Percentiles rank a stretch among this genome's conserved stretches.
phyloP scores from a whole-genome alignment of 345 rosid species.

The Brassica juncea region DNA sequence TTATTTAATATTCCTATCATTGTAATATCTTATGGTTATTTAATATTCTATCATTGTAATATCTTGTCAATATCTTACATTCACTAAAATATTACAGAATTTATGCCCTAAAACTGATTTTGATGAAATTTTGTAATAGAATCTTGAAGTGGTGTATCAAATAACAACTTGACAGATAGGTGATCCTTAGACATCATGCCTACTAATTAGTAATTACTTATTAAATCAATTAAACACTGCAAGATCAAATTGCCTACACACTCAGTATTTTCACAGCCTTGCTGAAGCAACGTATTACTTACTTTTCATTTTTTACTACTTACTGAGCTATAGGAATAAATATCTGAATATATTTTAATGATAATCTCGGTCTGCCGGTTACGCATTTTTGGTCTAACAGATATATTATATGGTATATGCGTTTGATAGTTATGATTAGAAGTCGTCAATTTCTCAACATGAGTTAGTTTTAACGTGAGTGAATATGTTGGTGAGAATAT shows the following conservation, averaged over 20 bases:
- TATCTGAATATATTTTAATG: too few species aligned
- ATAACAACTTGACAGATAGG: slow-evolving; percentile 31
- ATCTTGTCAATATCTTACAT: slow-evolving; percentile 13
- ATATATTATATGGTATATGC: not conserved
- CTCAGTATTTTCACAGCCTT: not conserved
- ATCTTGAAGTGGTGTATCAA: slow-evolving; percentile 18
- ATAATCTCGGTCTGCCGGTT: too few species aligned
- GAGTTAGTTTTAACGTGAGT: not conserved
- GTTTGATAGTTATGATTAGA: not conserved
- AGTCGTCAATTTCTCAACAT: too few species aligned
- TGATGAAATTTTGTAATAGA: slow-evolving; percentile 21
- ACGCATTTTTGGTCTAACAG: not conserved
- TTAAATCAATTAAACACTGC: not conserved
- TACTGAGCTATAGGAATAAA: not conserved
- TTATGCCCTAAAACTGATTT: slow-evolving; percentile 23
- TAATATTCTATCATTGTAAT: not conserved
- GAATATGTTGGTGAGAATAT: slow-evolving; percentile 29
- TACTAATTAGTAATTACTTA: slow-evolving; percentile 18
- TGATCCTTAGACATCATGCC: slow-evolving; percentile 24
- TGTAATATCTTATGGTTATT: slow-evolving; percentile 43
- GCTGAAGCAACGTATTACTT: too few species aligned
- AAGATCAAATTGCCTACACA: not conserved
- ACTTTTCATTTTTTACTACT: not conserved
- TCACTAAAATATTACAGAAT: slow-evolving; percentile 31
- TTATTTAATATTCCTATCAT: slow-evolving; percentile 34